phyloP scores from a whole-genome alignment of 257 asterid genomes.

The Przewalskia tangutica region DNA sequence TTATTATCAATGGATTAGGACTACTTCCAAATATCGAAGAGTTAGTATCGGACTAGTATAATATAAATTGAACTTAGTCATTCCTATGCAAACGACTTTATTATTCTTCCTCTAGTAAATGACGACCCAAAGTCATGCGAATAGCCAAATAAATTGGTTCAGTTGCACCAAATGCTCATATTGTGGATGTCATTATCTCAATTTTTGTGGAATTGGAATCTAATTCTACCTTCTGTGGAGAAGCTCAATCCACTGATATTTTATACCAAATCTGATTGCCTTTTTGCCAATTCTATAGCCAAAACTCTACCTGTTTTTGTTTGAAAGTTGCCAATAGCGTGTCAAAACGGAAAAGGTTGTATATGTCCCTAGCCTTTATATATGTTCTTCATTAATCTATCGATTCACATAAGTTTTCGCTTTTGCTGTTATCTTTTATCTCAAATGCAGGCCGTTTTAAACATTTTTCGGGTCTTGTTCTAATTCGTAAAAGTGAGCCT shows the following conservation, averaged over 20 bases:
- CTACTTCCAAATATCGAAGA: background rate
- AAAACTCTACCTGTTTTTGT: background rate
- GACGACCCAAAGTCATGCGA: background rate
- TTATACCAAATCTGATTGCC: background rate
- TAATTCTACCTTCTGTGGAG: constrained; percentile 2
- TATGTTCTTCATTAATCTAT: background rate
- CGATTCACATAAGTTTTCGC: background rate
- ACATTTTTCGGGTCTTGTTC: no score
- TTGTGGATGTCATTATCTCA: background rate
- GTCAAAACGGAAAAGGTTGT: background rate
- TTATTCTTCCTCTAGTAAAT: background rate
- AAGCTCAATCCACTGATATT: background rate
- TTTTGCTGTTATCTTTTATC: no score
- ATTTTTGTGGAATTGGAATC: constrained; percentile 2
- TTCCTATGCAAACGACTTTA: background rate
- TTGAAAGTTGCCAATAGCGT: background rate
- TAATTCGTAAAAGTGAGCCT: no score
- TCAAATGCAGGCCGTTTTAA: no score
- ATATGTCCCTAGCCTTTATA: background rate
- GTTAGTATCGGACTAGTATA: background rate
- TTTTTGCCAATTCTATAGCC: background rate
- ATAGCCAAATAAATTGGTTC: background rate
- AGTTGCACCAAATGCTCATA: background rate
- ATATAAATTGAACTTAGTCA: background rate
- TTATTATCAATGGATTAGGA: background rate